Conservation (phyloP, 495 filamentous ascomycete species). For the Penicillium psychrofluorescens region DNA sequence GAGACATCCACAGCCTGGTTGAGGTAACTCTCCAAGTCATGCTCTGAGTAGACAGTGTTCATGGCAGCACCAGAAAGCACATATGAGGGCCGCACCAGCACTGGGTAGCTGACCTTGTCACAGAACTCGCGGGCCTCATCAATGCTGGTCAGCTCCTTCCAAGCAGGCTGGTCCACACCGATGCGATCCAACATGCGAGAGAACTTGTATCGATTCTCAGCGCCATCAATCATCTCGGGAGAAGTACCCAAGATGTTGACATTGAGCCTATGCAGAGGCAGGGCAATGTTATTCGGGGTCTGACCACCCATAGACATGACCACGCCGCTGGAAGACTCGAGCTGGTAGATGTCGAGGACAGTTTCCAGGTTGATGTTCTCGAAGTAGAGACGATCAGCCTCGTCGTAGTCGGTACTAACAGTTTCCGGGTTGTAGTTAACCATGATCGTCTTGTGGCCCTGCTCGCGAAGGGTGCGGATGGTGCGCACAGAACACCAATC, state of each 20-base stretch:
- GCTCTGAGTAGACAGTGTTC: slow-evolving; percentile 94
- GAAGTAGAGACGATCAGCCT: slow-evolving; percentile 92
- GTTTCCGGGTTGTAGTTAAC: slow-evolving; percentile 97
- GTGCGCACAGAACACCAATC: slow-evolving; percentile 99
- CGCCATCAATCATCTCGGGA: slow-evolving; percentile 96
- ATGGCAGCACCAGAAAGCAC: slow-evolving; percentile 97
- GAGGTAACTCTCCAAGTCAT: slow-evolving; percentile 85
- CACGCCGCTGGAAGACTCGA: slow-evolving; percentile 83
- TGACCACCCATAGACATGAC: slow-evolving; percentile 97
- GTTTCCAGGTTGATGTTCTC: slow-evolving; percentile 97
- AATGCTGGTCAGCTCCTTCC: slow-evolving; percentile 94
- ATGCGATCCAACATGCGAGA: slow-evolving; percentile 95
- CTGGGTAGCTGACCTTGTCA: slow-evolving; percentile 82
- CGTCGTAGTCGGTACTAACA: slow-evolving; percentile 91
- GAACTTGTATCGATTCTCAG: slow-evolving; percentile 98
- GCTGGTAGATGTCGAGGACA: slow-evolving; percentile 88
- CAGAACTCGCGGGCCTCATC: slow-evolving; percentile 83
- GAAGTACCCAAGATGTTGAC: slow-evolving; percentile 92
- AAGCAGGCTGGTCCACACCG: slow-evolving; percentile 88
- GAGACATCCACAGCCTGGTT: slow-evolving; percentile 86
- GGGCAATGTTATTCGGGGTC: slow-evolving; percentile 95
- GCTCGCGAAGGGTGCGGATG: slow-evolving; percentile 83
- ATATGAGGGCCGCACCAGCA: slow-evolving; percentile 92
- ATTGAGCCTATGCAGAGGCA: slow-evolving; percentile 79
- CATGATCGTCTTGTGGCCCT: slow-evolving; percentile 94